These are phyloP conservation scores for Aeschynomene evenia DNA, from an alignment of 306 rosid species.

Conservation along the genomic window DNA sequence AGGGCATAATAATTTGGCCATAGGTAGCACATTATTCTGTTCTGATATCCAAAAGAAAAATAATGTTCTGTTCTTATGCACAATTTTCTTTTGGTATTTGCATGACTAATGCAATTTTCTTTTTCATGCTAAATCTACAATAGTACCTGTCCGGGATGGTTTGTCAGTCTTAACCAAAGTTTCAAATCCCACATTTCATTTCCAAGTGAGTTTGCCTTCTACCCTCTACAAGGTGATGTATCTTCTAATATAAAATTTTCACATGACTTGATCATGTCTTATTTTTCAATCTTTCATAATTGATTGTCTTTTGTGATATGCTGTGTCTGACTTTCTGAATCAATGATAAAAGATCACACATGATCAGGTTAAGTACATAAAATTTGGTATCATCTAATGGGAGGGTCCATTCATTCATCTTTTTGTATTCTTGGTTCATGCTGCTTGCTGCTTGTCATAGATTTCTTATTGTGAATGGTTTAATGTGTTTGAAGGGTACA, in stretches of 20 bases:
- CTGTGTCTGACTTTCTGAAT: too few relatives aligned
- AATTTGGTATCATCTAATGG: too few relatives aligned
- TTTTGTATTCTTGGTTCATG: not conserved
- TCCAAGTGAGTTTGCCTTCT: conserved; percentile 53
- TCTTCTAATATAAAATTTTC: too few relatives aligned
- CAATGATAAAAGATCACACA: too few relatives aligned
- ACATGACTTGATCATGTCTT: too few relatives aligned
- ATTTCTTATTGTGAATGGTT: conserved; percentile 16
- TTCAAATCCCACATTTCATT: conserved; percentile 65
- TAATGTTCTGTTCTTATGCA: conserved; percentile 6
- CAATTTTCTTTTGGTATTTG: not conserved
- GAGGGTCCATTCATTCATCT: too few relatives aligned
- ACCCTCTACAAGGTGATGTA: too few relatives aligned
- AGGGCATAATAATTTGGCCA: conserved; percentile 33
- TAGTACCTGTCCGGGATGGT: conserved; percentile 57
- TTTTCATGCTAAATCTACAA: conserved; percentile 28
- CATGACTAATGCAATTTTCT: conserved; percentile 18
- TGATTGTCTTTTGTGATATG: too few relatives aligned
- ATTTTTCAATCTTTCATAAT: too few relatives aligned
- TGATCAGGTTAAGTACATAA: too few relatives aligned
- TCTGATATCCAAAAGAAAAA: not conserved
- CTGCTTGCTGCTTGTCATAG: not conserved
- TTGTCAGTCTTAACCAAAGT: conserved; percentile 53
- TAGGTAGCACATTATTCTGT: conserved; percentile 37
- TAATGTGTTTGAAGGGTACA: conserved; percentile 44